Base-by-base conservation (phyloP, 352 stramenopile species). In the Thalassiosira allenii region DNA sequence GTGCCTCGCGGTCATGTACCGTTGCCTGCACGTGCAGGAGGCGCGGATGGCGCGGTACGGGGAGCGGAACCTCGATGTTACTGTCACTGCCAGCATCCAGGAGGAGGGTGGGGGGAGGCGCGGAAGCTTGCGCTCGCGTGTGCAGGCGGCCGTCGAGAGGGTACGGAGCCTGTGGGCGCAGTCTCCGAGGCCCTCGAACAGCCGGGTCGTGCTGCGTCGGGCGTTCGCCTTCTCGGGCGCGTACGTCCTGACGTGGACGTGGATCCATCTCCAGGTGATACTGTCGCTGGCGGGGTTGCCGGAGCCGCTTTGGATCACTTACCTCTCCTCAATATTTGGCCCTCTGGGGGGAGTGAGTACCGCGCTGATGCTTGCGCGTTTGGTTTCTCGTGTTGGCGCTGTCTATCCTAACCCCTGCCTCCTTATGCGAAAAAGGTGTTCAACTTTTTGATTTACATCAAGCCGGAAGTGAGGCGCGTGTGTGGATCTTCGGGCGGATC, bases 211-310 rank as follows among this genome's bases (percentile, higher is more conserved):
- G 14, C 9, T 56, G 20, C 47, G 9, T n/a, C 8, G 47, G 47
- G 47, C 47, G 20, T 23, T 56, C 22, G 8, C 14, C 47, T 56
- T 22, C 20, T 27, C 14, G 6, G 20, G 4, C 20, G 8, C 47
- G 20, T 56, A 56, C 20, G 4, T 56, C 20, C 22, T 56, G 47
- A 27, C 47, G 14, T 56, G 47, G 47, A 56, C 47, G 6, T 56
- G 14, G 14, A 27, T 23, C 8, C 6, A 8, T 27, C 14, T 56
- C 5, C 6, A n/a, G 14, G 8, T 27, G 8, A 27, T 56, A 9
- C 22, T 27, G 20, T 9, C 6, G 4, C 6, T 56, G 47, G 4
- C 22, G 8, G 47, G 47, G 17, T 17, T 47, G 9, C 8, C 9
- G 17, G 17, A 17, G 8, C 37, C 37, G 17, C 17, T 47, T 9